Conservation (phyloP, 1,284 basidiomycete species). For the Taiwanofungus camphoratus region DNA sequence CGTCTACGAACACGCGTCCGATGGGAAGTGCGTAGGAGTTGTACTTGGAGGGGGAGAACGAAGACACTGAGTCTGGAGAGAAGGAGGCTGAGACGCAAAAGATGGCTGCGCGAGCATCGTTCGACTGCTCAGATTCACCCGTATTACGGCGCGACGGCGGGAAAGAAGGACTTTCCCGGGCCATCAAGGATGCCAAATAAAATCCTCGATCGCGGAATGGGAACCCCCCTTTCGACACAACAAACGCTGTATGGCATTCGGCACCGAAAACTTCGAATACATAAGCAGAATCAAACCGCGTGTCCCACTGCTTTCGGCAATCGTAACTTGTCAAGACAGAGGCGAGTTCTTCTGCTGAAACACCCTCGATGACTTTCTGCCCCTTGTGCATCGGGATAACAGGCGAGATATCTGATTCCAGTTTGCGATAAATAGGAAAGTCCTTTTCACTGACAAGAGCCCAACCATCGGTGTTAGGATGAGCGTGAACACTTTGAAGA, state of each 20-base stretch:
- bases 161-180: conserved; percentile 44
- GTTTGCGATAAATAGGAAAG: conserved; percentile 72
- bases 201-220: conserved; percentile 91
- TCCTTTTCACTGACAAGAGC: conserved; percentile 77
- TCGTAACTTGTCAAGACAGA: conserved; percentile 67
- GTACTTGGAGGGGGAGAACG: conserved; percentile 63
- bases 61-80: conserved; percentile 52
- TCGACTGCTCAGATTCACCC: conserved; percentile 27
- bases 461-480: conserved; percentile 73
- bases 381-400: conserved; percentile 84
- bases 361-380: conserved; percentile 90
- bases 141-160: conserved; percentile 27
- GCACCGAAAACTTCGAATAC: conserved; percentile 81
- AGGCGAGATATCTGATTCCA: conserved; percentile 74
- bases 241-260: conserved; percentile 65
- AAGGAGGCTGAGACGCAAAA: conserved; percentile 78
- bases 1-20: conserved; percentile 85
- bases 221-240: conserved; percentile 73
- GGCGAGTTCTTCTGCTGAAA: conserved; percentile 89
- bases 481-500: conserved; percentile 69
- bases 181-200: conserved; percentile 73
- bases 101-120: conserved; percentile 47
- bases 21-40: conserved; percentile 75
- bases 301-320: conserved; percentile 81
- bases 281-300: conserved; percentile 66